These are phyloP conservation scores for Pseudogymnoascus sp. DNA, from an alignment of 2,329 filamentous ascomycete genomes.

Conservation along the genomic window DNA sequence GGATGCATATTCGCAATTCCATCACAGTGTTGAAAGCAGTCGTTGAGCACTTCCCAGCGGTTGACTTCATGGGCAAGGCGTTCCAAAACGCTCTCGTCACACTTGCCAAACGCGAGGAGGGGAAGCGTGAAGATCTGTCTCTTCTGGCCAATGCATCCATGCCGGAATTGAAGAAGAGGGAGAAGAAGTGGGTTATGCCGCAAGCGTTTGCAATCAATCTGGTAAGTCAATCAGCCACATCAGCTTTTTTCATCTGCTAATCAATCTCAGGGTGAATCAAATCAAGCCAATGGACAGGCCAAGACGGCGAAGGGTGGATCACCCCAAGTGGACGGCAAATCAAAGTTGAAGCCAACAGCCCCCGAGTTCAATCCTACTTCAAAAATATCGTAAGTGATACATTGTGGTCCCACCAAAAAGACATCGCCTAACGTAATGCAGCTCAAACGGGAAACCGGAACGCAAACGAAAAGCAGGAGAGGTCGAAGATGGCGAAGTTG, in stretches of 20 bases:
- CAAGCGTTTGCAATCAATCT: constrained; percentile 62
- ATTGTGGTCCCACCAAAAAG: not conserved
- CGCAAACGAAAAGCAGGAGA: constrained; percentile 34
- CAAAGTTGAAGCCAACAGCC: constrained; percentile 51
- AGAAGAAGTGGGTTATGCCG: constrained; percentile 64
- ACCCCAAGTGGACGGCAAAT: constrained; percentile 19
- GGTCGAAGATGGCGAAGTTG: constrained; percentile 67
- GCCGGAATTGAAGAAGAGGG: constrained; percentile 59
- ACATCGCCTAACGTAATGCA: not conserved
- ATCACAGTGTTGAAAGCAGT: constrained; percentile 81
- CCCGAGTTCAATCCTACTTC: constrained; percentile 54
- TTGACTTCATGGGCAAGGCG: constrained; percentile 77
- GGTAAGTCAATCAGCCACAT: constrained; percentile 36
- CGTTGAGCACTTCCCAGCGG: constrained; percentile 73
- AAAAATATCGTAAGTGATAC: constrained; percentile 25
- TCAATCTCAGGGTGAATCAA: constrained; percentile 18
- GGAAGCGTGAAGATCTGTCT: constrained; percentile 64
- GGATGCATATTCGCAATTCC: constrained; percentile 96
- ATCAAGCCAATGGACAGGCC: constrained; percentile 15
- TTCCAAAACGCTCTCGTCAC: constrained; percentile 56
- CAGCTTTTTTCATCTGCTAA: constrained; percentile 21
- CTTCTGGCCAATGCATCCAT: constrained; percentile 65
- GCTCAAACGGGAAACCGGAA: constrained; percentile 11
- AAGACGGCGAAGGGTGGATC: constrained; percentile 7
- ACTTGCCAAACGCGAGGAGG: constrained; percentile 58